Base-by-base conservation (phyloP, 495 filamentous ascomycete species). In the Eremomyces bilateralis region DNA sequence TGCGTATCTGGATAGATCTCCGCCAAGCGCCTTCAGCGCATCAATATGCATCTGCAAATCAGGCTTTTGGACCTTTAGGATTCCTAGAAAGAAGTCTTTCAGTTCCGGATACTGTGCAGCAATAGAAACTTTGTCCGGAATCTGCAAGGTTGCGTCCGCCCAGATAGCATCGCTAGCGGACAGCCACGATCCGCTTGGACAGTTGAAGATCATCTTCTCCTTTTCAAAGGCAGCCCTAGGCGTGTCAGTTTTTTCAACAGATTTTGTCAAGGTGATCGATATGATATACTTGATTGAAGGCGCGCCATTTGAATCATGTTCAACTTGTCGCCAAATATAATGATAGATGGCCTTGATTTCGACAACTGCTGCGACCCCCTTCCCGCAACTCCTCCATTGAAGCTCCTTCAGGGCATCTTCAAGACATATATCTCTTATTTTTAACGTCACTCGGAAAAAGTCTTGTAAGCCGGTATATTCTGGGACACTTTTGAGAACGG, bases 101-200 rank as follows among this genome's bases (percentile, higher is more conserved):
- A 15, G 36, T 2, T 8, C 15, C 18, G 12, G 15, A 29, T 38
- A 38, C 17, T 3, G 11, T 4, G 29, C 33, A 13, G 36, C 36
- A 38, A 38, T 15, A 13, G 36, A 38, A 5, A 32, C 10, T 34
- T 38, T 38, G n/a, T 29, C 27, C 4, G 36, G 36, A 5, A 38
- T 12, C 18, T 34, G 36, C n/a, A 38, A 21, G 4, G 8, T 2
- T 2, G 21, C 28, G 19, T 31, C 27, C 4, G 36, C 36, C 36
- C 36, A 38, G 18, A 38, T 20, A 21, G 27, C 31, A 21, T 13
- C 17, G 3, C 13, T 18, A 10, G 36, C 27, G 15, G 2, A 16
- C 20, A 21, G 20, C 36, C 36, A 38, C n/a, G 29, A 18, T 13
- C 21, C 4, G 20, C 4, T 38, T 35, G 4, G 2, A 11, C n/a